Base-by-base conservation (phyloP, 331 rosid genomes). In the Rhamnella rubrinervis region DNA sequence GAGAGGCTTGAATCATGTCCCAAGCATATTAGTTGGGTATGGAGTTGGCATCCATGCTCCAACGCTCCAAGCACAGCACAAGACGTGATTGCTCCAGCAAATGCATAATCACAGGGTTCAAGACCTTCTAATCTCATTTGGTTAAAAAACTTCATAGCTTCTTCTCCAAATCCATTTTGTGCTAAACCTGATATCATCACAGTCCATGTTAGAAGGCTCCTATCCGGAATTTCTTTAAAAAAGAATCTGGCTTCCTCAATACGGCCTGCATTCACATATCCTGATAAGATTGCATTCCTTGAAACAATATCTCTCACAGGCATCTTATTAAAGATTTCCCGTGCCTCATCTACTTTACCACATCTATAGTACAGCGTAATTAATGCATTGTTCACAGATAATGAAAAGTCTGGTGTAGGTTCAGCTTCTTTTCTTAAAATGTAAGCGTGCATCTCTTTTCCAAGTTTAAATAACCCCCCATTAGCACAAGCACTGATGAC, bases 1-100 rank as follows among this genome's bases (percentile, higher is more conserved):
- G 77, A 72, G 53, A 64, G 65, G 47, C 65, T 72, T 14, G 71
- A 55, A 28, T 64, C 47, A 10, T 72, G 63, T 8, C 71, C 77
- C 37, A 63, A 49, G 49, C n/a, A 69, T 53, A 72, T n/a, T 8
- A 72, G 49, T 41, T 63, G 77, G 55, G 77, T 64, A 28, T 72
- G 77, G 50, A 72, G 77, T 26, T 63, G 71, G 39, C 70, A 56
- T 39, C 77, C 77, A 72, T 72, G 67, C 58, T 40, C 58, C 50
- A 72, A 72, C 26, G 71, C 65, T 72, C 77, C 77, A 55, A 72
- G 77, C 71, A 63, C 65, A 19, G 77, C 59, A 55, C 77, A 72
- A 55, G 77, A 69, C 39, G 70, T 72, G 47, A 72, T 64, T 16
- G 71, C 77, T 38, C 77, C 77, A 1, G 71, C 71, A 64, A 64